phyloP scores from a whole-genome alignment of 768 basidiomycete species.

The Rubroboletus satanas region DNA sequence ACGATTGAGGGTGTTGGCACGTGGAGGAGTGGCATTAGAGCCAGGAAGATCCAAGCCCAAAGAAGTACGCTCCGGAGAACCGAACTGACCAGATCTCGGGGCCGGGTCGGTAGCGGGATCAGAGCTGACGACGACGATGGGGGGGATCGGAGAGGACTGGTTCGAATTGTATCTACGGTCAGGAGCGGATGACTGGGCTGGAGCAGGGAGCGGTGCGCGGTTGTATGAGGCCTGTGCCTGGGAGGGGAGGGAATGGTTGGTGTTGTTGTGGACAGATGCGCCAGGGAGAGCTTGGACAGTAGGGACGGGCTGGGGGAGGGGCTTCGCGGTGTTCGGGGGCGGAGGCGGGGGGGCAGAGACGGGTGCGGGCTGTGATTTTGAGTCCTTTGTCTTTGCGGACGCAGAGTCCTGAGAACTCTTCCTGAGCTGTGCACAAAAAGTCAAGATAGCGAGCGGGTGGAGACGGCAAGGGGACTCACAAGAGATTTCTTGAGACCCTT shows the following conservation, averaged over 20 bases:
- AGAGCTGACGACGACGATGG: conserved; percentile 83
- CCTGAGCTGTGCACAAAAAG: conserved; percentile 47
- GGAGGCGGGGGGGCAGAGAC: conserved; percentile 51
- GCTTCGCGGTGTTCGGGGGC: conserved; percentile 62
- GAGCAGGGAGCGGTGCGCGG: conserved; percentile 42
- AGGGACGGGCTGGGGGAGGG: conserved; percentile 52
- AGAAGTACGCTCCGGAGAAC: conserved; percentile 47
- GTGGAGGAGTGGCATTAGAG: conserved; percentile 53
- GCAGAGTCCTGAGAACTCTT: conserved; percentile 64
- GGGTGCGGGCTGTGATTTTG: conserved; percentile 43
- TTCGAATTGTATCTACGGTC: conserved; percentile 55
- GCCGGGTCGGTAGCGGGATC: conserved; percentile 52
- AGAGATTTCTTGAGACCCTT: conserved; percentile 84
- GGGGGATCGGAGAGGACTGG: conserved; percentile 56
- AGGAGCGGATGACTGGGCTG: conserved; percentile 37
- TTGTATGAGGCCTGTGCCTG: conserved; percentile 40
- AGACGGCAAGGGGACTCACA: conserved; percentile 39
- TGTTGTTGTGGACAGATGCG: conserved; percentile 32
- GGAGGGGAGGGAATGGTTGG: conserved; percentile 39
- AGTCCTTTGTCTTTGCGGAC: conserved; percentile 66
- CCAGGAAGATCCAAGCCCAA: conserved; percentile 44
- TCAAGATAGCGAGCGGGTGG: conserved; percentile 20
- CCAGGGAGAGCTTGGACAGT: conserved; percentile 35
- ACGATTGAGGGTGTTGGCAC: conserved; percentile 65
- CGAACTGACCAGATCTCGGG: conserved; percentile 40